Percentiles rank a stretch among this genome's conserved stretches.
These are phyloP conservation scores for Elaeagnus macrophylla DNA, from an alignment of 306 rosid genomes.

Conservation along the genomic window DNA sequence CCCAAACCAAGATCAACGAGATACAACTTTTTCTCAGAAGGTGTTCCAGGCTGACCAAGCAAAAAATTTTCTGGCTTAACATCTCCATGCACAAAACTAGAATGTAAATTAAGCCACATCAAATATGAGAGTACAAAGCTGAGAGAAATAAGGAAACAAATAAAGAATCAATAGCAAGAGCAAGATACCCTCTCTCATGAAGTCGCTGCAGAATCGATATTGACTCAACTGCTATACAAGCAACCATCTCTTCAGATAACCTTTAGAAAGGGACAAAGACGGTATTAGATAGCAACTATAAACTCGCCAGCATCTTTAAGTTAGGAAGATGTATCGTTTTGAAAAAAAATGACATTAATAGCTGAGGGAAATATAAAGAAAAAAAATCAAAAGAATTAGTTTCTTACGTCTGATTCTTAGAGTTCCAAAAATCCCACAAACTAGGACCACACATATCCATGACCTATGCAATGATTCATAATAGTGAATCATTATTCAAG, in stretches of 20 bases:
- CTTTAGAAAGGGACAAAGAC: conserved; percentile 10
- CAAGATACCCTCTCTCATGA: conserved; percentile 23
- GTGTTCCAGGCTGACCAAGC: conserved; percentile 28
- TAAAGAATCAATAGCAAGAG: not conserved
- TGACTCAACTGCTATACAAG: conserved; percentile 36
- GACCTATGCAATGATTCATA: conserved; percentile 17
- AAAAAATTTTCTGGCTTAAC: conserved; percentile 35
- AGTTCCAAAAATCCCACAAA: conserved; percentile 38
- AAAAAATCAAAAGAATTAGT: not conserved
- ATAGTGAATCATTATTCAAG: not conserved
- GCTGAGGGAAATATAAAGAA: no score
- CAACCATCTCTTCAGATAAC: conserved; percentile 32
- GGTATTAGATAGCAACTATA: not conserved
- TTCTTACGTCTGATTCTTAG: conserved; percentile 33
- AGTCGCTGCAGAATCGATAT: conserved; percentile 32
- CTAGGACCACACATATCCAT: conserved; percentile 35
- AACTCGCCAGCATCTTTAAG: no score
- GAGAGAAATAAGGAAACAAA: not conserved
- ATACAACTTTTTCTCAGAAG: conserved; percentile 27
- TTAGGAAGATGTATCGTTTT: not conserved
- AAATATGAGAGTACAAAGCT: not conserved
- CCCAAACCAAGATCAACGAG: conserved; percentile 39
- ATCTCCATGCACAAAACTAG: conserved; percentile 36
- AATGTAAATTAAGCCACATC: conserved; percentile 1
- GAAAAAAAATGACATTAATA: not conserved